Evolutionary conservation across 2,329 filamentous ascomycete genomes (phyloP).

Genomic region (Scorias spongiosa): DNA sequence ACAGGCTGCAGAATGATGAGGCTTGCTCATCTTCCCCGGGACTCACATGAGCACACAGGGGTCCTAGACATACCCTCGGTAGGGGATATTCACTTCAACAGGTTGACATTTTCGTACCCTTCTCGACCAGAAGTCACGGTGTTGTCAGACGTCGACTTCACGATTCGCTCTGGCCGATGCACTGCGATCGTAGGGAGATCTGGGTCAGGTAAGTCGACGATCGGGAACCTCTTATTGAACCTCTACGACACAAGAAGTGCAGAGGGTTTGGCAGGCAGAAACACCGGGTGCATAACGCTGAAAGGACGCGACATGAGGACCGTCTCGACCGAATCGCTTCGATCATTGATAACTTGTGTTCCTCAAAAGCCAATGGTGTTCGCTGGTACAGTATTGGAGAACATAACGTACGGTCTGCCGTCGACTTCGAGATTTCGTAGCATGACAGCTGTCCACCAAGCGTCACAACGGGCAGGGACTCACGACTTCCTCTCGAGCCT

Average conservation of each 20-base stretch:
- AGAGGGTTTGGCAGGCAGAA: conserved; percentile 3
- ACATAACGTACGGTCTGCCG: conserved; percentile 66
- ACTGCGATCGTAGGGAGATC: conserved; percentile 71
- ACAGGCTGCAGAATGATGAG: conserved; percentile 58
- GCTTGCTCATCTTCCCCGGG: conserved; percentile 45
- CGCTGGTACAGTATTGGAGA: conserved; percentile 58
- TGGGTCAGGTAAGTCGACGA: conserved; percentile 82
- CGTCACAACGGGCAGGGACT: conserved; percentile 46
- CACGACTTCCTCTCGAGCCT: conserved; percentile 64
- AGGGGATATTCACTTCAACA: conserved; percentile 43
- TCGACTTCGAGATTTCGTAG: conserved; percentile 37
- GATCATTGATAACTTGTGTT: conserved; percentile 50
- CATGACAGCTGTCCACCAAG: conserved; percentile 29
- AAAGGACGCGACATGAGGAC: conserved; percentile 39
- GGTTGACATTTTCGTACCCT: conserved; percentile 47
- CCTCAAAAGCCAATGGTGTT: conserved; percentile 63
- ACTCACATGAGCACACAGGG: conserved; percentile 45
- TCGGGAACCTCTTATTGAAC: conserved; percentile 58
- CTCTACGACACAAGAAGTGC: conserved; percentile 37
- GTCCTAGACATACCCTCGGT: conserved; percentile 26
- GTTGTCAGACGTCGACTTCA: conserved; percentile 26
- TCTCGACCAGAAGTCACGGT: conserved; percentile 23
- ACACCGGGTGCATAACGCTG: conserved; percentile 39
- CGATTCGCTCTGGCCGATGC: conserved; percentile 53
- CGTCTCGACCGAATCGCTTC: conserved; percentile 46